These are phyloP conservation scores for Aspergillus sp. DNA, from an alignment of 2,329 filamentous ascomycete species.

Conservation along the genomic window DNA sequence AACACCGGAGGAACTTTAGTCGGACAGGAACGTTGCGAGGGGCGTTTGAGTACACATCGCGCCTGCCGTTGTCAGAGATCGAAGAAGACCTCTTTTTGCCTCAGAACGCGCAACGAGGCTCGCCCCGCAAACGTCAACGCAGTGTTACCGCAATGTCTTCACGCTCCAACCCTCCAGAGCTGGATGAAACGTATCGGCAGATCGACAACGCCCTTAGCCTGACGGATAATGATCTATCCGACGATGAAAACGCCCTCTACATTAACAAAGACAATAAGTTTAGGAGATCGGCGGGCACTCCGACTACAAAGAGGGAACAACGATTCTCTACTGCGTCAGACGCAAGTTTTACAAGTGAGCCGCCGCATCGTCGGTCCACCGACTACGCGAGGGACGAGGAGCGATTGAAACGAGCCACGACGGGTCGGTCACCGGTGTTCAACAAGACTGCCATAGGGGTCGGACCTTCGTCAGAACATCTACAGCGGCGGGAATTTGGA, in stretches of 20 bases:
- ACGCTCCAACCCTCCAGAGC: slow-evolving; percentile 39
- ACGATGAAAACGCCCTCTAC: slow-evolving; percentile 28
- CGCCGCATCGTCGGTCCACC: slow-evolving; percentile 33
- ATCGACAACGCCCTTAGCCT: slow-evolving; percentile 41
- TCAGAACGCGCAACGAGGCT: slow-evolving; percentile 19
- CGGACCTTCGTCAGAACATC: slow-evolving; percentile 36
- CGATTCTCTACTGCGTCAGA: slow-evolving; percentile 26
- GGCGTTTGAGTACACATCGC: slow-evolving; percentile 39
- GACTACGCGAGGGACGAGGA: slow-evolving; percentile 40
- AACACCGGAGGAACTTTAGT: slow-evolving; percentile 34
- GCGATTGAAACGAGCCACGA: slow-evolving; percentile 39
- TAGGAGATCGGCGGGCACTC: slow-evolving; percentile 26
- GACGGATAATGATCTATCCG: slow-evolving; percentile 31
- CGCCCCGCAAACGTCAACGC: slow-evolving; percentile 31
- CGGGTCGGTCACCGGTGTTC: slow-evolving; percentile 40
- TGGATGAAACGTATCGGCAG: slow-evolving; percentile 39
- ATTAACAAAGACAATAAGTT: slow-evolving; percentile 15
- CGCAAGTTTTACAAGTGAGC: slow-evolving; percentile 35
- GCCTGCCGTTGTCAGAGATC: slow-evolving; percentile 24
- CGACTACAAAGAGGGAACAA: slow-evolving; percentile 19
- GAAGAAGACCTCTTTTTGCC: slow-evolving; percentile 18
- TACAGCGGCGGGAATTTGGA: slow-evolving; percentile 37
- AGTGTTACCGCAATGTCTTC: slow-evolving; percentile 29
- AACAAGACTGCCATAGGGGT: slow-evolving; percentile 31
- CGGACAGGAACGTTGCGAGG: slow-evolving; percentile 40